A percentile compares a stretch with the other conserved stretches of the same genome.
These are phyloP conservation scores for Conticribra guillardii DNA, from an alignment of 108 stramenopile species.

Conservation along the genomic window DNA sequence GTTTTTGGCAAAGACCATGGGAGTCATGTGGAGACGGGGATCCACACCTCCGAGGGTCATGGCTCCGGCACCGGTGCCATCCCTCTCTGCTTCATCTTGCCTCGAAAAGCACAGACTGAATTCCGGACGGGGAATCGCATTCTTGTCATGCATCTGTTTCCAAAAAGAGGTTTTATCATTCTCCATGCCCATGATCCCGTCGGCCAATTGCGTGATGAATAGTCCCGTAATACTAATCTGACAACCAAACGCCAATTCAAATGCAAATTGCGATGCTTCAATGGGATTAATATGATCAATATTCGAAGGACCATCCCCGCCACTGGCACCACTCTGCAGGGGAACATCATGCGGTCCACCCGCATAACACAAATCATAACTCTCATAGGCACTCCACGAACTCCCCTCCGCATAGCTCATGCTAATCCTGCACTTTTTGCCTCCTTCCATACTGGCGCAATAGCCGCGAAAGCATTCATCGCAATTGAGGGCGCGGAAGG, in stretches of 20 bases:
- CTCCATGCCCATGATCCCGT: conserved; percentile 96
- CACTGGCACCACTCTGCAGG: too few species aligned
- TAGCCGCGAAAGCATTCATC: conserved; percentile 35
- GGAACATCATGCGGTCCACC: conserved; percentile 69
- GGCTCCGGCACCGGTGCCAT: conserved; percentile 78
- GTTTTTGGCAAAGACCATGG: conserved; percentile 81
- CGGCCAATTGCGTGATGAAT: conserved; percentile 94
- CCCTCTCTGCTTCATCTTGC: conserved; percentile 44
- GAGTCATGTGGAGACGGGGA: conserved; percentile 64
- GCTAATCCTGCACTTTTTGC: conserved; percentile 47
- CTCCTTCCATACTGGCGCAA: conserved; percentile 25
- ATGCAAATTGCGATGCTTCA: conserved; percentile 56
- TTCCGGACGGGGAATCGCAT: conserved; percentile 46
- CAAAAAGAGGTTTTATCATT: conserved; percentile 59
- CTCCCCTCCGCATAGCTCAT: conserved; percentile 82
- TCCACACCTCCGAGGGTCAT: conserved; percentile 92
- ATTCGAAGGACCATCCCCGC: too few species aligned
- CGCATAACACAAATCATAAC: conserved; percentile 65
- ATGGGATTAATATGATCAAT: conserved; percentile 62
- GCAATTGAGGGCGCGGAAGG: conserved; percentile 39
- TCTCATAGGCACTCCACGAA: conserved; percentile 78
- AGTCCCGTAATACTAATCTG: conserved; percentile 89
- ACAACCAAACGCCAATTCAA: conserved; percentile 92
- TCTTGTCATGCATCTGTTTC: conserved; percentile 68
- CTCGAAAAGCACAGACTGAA: conserved; percentile 77